Evolutionary conservation across 208 protist species (phyloP), one percentile per base, ranked within the genome.

Genomic region (Porcisia hertigi): DNA sequence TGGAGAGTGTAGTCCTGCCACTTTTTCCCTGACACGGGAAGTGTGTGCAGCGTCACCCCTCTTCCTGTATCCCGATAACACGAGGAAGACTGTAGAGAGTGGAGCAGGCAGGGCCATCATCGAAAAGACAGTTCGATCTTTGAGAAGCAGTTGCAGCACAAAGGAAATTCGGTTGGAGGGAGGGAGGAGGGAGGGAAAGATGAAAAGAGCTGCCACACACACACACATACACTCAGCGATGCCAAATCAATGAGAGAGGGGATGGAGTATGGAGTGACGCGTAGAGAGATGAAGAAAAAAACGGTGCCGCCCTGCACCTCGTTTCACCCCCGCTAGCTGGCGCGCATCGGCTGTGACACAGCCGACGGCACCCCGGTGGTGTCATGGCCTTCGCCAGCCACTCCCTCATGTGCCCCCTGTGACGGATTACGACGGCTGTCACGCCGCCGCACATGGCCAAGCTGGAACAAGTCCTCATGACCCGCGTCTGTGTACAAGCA

Each of bases 401-500:
- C 45, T 5, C 18, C 70, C 34, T 65, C 69, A 23, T 34, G 59
- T 43, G 53, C 54, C n/a, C 7, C 47, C 25, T 55, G 23, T 25
- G 58, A 57, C 36, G 25, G 36, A 45, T 30, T 18, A 58, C 72
- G 54, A 25, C 53, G 77, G 12, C 41, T 63, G 23, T 60, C 66
- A 0, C 71, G 77, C 5, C 77, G 73, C 11, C 77, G 72, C 34
- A 76, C 62, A 47, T 79, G 73, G 3, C 71, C 62, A 9, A 70
- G 57, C 57, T 52, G 49, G 67, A 76, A 82, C 14, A 81, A 30
- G 55, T 74, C 66, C 23, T 74, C 71, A 36, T 82, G 65, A 0
- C 53, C 77, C 4, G 71, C 72, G 57, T 82, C 72, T 66, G 60
- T 41, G 52, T 73, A 77, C 72, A 82, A 69, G 72, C 67, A 77